Evolutionary conservation across 495 filamentous ascomycete genomes (phyloP).

Genomic region (Tuber magnatum): DNA sequence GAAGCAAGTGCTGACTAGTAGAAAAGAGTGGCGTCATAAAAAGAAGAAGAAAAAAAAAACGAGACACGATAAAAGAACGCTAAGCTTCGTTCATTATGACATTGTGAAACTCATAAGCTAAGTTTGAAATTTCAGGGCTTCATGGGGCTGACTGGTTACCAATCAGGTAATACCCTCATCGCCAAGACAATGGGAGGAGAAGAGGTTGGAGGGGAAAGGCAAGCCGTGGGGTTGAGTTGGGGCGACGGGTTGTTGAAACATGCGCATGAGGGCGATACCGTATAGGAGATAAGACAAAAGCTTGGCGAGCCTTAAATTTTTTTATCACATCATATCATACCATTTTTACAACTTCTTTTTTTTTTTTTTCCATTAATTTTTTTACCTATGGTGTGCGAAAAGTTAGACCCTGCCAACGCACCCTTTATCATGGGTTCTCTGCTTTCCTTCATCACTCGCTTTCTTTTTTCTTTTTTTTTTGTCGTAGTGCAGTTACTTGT

Average conservation of each 20-base stretch:
- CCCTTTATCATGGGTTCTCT: not conserved
- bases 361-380: not conserved
- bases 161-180: not conserved
- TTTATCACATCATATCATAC: not conserved
- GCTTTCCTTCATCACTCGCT: not conserved
- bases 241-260: not conserved
- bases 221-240: not conserved
- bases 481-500: not conserved
- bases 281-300: not conserved
- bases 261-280: not conserved
- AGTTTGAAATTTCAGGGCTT: not conserved
- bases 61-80: too few species aligned
- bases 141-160: not conserved
- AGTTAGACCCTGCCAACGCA: not conserved
- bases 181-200: not conserved
- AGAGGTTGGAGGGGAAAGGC: not conserved
- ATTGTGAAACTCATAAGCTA: too few species aligned
- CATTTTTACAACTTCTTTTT: not conserved
- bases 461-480: not conserved
- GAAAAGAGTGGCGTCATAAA: not conserved
- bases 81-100: not conserved
- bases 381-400: not conserved
- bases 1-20: not conserved
- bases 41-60: too few species aligned
- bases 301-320: constrained; percentile 1